Base-by-base conservation (phyloP, 805 yeast species). In the Ogataea ganodermae region DNA sequence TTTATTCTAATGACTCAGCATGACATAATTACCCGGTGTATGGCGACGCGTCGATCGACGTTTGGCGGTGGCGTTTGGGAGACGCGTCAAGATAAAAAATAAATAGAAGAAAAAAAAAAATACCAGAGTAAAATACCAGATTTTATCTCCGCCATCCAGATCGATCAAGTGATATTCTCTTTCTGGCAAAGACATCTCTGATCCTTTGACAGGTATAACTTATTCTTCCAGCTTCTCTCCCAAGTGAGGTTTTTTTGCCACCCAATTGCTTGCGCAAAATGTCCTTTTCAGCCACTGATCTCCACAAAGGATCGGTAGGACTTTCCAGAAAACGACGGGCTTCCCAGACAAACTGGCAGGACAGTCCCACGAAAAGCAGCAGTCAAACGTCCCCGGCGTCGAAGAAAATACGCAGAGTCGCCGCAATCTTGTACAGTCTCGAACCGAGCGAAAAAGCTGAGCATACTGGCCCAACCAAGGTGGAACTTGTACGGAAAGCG, bases 251-350 rank as follows among this genome's bases (percentile, higher is more conserved):
- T n/a, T n/a, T n/a, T 14, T 23, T 3, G n/a, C 33, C 17, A n/a
- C 16, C 16, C 21, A 22, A 9, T 18, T 6, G 21, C 18, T 33
- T 33, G 10, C 36, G 17, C 13, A 6, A 6, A 22, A 38, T 38
- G 32, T 17, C 32, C 14, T 27, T 18, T 8, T n/a, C 24, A 26
- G 12, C 8, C 14, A 38, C 24, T 30, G 28, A 26, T 20, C 30
- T 36, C n/a, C 31, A 23, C 21, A 36, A 24, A 41, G 36, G 37
- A 8, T 38, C 42, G 42, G 36, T 45, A 12, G 45, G 51, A 18
- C 47, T 55, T 17, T 48, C 48, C 13, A 45, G 59, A 33, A 56
- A 56, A 36, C 45, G 59, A 30, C 44, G 46, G n/a, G 24, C 46
- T 5, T 46, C 53, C 7, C 46, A 42, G 33, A 20, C 22, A n/a